A percentile compares a stretch with the other conserved stretches of the same genome.
Conservation (phyloP, 2,329 filamentous ascomycete genomes). For the Aspergillus awamori region DNA sequence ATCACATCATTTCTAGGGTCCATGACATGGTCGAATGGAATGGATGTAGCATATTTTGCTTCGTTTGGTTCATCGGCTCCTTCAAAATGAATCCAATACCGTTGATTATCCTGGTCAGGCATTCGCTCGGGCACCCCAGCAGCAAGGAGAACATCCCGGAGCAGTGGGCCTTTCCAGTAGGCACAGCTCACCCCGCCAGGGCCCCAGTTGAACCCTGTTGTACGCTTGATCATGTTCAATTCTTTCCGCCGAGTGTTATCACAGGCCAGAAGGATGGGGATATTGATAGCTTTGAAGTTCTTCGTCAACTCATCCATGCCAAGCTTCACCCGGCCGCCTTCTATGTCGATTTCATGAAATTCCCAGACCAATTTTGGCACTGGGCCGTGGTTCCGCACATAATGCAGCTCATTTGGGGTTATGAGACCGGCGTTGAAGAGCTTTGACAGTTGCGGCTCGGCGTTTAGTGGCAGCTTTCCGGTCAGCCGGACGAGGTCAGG, state of each 20-base stretch:
- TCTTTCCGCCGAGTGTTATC: slow-evolving; percentile 57
- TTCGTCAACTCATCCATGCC: slow-evolving; percentile 52
- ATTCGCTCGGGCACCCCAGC: slow-evolving; percentile 40
- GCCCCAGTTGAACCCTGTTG: slow-evolving; percentile 55
- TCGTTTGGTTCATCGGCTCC: slow-evolving; percentile 53
- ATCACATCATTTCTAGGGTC: slow-evolving; percentile 53
- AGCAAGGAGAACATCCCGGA: slow-evolving; percentile 50
- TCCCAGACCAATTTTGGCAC: slow-evolving; percentile 57
- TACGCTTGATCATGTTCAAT: slow-evolving; percentile 53
- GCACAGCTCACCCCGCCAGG: slow-evolving; percentile 52
- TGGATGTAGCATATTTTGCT: slow-evolving; percentile 53
- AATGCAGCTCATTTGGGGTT: slow-evolving; percentile 56
- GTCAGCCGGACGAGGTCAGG: slow-evolving; percentile 54
- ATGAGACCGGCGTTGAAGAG: slow-evolving; percentile 54
- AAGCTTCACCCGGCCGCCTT: slow-evolving; percentile 39
- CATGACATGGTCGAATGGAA: slow-evolving; percentile 55
- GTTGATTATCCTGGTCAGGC: slow-evolving; percentile 19
- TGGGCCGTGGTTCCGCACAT: slow-evolving; percentile 58
- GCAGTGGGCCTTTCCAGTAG: slow-evolving; percentile 54
- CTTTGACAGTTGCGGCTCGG: slow-evolving; percentile 47
- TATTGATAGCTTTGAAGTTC: slow-evolving; percentile 51
- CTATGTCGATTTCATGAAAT: slow-evolving; percentile 52
- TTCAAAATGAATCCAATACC: slow-evolving; percentile 54
- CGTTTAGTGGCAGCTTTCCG: slow-evolving; percentile 58
- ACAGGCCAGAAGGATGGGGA: slow-evolving; percentile 53